Evolutionary conservation across 2,329 filamentous ascomycete genomes (phyloP).

Genomic region (Talaromyces piceae): DNA sequence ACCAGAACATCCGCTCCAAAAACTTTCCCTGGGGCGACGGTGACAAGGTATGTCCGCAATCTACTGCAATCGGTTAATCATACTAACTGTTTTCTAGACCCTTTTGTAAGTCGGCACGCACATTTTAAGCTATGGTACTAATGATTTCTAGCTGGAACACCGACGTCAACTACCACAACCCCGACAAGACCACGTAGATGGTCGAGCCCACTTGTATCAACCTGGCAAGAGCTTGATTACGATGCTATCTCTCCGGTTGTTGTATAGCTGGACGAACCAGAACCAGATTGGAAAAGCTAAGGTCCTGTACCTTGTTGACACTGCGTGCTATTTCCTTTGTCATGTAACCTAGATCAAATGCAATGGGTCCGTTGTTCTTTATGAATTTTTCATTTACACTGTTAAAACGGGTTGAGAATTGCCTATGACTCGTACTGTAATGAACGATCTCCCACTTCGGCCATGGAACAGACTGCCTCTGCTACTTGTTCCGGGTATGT

Average conservation of each 20-base stretch:
- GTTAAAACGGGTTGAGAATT: no score
- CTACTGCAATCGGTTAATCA: constrained; percentile 2
- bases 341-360: constrained; percentile 12
- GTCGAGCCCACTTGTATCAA: background rate
- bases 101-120: constrained; percentile 50
- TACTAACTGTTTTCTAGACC: constrained; percentile 40
- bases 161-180: constrained; percentile 94
- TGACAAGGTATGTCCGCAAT: constrained; percentile 67
- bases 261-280: background rate
- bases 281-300: background rate
- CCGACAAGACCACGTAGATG: constrained; percentile 57
- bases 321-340: constrained; percentile 12
- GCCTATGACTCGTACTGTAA: background rate
- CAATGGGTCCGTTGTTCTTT: background rate
- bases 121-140: background rate
- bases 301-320: constrained; percentile 6
- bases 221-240: background rate
- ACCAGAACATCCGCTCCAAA: constrained; percentile 96
- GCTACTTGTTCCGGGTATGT: constrained; percentile 20
- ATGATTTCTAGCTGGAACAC: constrained; percentile 70
- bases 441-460: constrained; percentile 22
- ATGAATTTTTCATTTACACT: background rate
- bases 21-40: constrained; percentile 94
- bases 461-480: constrained; percentile 26
- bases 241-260: background rate